Evolutionary conservation across 352 stramenopile genomes (phyloP).

Genomic region (Phytopythium chamaehyphon): DNA sequence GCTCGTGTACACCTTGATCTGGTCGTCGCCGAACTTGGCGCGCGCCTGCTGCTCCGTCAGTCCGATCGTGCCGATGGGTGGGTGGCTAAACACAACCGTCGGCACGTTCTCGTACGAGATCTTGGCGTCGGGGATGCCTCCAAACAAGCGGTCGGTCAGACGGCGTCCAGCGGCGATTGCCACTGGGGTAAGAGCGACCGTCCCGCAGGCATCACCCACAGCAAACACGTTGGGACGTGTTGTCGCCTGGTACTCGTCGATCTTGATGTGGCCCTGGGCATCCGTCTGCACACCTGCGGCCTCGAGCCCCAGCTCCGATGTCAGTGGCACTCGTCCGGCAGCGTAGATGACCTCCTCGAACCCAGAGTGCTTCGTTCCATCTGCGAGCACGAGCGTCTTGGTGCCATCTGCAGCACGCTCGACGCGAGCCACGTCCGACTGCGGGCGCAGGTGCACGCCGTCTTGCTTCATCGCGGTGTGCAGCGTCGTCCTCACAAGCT

Average conservation of each 20-base stretch:
- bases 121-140: conserved; percentile 44
- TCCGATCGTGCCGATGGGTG: conserved; percentile 93
- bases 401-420: conserved; percentile 36
- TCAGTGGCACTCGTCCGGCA: conserved; percentile 43
- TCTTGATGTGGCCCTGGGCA: conserved; percentile 63
- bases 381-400: conserved; percentile 47
- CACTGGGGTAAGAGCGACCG: conserved; percentile 76
- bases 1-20: conserved; percentile 92
- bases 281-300: conserved; percentile 59
- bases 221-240: conserved; percentile 75
- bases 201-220: conserved; percentile 69
- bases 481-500: conserved; percentile 44
- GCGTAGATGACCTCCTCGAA: conserved; percentile 91
- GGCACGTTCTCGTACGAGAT: conserved; percentile 91
- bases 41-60: conserved; percentile 90
- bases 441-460: conserved; percentile 40
- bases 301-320: conserved; percentile 62
- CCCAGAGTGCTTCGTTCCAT: conserved; percentile 30
- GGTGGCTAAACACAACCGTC: conserved; percentile 96
- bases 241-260: conserved; percentile 91
- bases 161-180: conserved; percentile 81
- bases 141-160: conserved; percentile 88
- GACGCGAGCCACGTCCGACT: conserved; percentile 41
- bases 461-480: conserved; percentile 56
- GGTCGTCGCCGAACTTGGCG: conserved; percentile 82